Percentiles rank a stretch among this genome's conserved stretches.
These are phyloP conservation scores for Penicillium carneum DNA, from an alignment of 2,329 filamentous ascomycete genomes.

Conservation along the genomic window DNA sequence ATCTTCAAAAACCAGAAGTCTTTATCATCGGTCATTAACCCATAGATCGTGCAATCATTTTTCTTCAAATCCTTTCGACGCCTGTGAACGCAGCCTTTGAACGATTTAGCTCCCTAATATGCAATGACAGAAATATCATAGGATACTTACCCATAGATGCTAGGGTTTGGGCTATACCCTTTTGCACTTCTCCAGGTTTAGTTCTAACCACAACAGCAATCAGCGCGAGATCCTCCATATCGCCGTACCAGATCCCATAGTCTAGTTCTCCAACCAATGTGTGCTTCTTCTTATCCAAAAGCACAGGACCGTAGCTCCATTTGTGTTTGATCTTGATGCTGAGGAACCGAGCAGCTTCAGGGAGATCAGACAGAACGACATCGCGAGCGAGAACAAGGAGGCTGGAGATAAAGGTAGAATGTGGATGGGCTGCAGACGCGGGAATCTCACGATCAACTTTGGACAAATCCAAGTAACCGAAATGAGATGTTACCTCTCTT, in stretches of 20 bases:
- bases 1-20: neutral
- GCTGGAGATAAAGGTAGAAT: neutral
- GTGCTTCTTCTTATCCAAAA: neutral
- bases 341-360: neutral
- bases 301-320: neutral
- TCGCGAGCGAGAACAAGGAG: neutral
- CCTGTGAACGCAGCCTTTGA: neutral
- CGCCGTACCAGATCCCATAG: neutral
- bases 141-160: neutral
- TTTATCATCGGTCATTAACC: neutral
- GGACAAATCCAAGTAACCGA: neutral
- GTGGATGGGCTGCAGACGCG: neutral
- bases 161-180: neutral
- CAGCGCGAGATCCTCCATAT: neutral
- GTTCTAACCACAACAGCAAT: neutral
- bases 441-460: neutral
- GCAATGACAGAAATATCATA: neutral
- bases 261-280: neutral
- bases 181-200: neutral
- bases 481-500: too few species aligned
- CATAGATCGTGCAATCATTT: neutral
- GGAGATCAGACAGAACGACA: neutral
- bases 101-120: neutral
- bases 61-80: neutral
- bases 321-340: neutral